These are phyloP conservation scores for Chionographis japonica DNA, from an alignment of 106 monocot species.

Conservation along the genomic window DNA sequence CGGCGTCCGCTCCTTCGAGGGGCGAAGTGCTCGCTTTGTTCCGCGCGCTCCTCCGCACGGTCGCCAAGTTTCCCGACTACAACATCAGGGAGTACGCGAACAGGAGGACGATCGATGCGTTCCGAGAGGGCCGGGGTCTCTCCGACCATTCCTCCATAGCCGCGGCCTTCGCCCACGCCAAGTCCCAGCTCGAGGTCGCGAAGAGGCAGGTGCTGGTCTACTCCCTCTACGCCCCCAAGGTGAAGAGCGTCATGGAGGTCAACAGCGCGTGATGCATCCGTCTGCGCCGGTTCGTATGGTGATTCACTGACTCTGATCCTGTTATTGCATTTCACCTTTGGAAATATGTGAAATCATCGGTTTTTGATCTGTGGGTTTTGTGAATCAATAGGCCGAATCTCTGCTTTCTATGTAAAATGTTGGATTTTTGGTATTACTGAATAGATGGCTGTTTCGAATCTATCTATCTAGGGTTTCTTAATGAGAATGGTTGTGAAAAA, in stretches of 20 bases:
- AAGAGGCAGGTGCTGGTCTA: slow-evolving; percentile 71
- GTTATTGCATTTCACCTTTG: no score
- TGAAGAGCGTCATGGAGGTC: slow-evolving; percentile 92
- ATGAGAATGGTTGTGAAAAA: no score
- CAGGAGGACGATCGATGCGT: slow-evolving; percentile 52
- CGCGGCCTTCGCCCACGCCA: slow-evolving; percentile 44
- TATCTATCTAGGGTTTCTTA: no score
- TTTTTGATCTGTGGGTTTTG: no score
- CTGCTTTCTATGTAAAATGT: no score
- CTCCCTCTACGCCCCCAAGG: slow-evolving; percentile 68
- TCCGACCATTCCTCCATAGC: slow-evolving; percentile 44
- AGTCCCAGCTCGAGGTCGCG: slow-evolving; percentile 71
- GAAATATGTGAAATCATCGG: no score
- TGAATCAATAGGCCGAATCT: no score
- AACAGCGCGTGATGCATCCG: no score
- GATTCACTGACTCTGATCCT: no score
- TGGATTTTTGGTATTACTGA: no score
- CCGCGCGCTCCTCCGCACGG: slow-evolving; percentile 71
- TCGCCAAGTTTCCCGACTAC: slow-evolving; percentile 75
- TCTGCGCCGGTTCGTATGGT: no score
- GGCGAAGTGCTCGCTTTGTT: slow-evolving; percentile 47
- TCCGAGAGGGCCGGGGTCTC: slow-evolving; percentile 52
- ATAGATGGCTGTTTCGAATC: no score
- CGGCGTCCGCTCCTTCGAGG: slow-evolving; percentile 28
- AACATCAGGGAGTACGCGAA: slow-evolving; percentile 79